A percentile compares a stretch with the other conserved stretches of the same genome.
Conservation (phyloP, 2,329 filamentous ascomycete genomes). For the Pestalotiopsis fici region DNA sequence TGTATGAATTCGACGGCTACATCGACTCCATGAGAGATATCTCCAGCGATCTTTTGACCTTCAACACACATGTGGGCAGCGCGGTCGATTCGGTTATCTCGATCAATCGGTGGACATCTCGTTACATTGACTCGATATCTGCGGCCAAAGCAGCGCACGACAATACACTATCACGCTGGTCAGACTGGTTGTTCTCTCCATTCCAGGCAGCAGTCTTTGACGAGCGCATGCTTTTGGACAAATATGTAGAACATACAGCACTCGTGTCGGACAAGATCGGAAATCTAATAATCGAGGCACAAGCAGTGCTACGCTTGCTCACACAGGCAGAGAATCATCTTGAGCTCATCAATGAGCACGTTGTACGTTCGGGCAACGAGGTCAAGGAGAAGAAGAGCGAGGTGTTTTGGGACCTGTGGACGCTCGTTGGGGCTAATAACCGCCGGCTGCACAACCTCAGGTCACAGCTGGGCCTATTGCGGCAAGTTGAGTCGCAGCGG, state of each 20-base stretch:
- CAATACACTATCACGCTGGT: conserved; percentile 37
- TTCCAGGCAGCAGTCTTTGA: conserved; percentile 64
- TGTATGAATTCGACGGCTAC: conserved; percentile 76
- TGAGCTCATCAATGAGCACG: conserved; percentile 68
- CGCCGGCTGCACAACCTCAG: conserved; percentile 61
- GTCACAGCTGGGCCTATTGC: conserved; percentile 64
- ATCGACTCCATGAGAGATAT: conserved; percentile 68
- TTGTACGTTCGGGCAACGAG: conserved; percentile 61
- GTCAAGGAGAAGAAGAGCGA: conserved; percentile 63
- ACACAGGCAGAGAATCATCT: conserved; percentile 70
- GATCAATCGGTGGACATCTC: conserved; percentile 75
- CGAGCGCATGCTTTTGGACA: conserved; percentile 66
- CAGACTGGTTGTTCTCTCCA: conserved; percentile 54
- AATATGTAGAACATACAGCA: conserved; percentile 73
- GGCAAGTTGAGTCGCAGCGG: conserved; percentile 67
- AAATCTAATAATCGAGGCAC: conserved; percentile 68
- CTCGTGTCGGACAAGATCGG: conserved; percentile 71
- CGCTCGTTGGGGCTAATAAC: conserved; percentile 70
- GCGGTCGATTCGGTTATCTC: conserved; percentile 74
- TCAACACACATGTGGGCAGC: conserved; percentile 75
- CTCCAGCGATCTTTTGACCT: conserved; percentile 68
- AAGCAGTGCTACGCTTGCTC: conserved; percentile 66
- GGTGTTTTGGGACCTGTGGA: conserved; percentile 72
- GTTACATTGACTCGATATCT: conserved; percentile 65
- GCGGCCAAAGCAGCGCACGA: conserved; percentile 30